phyloP scores from a whole-genome alignment of 176 grass and related monocot species.

The Areca catechu region DNA sequence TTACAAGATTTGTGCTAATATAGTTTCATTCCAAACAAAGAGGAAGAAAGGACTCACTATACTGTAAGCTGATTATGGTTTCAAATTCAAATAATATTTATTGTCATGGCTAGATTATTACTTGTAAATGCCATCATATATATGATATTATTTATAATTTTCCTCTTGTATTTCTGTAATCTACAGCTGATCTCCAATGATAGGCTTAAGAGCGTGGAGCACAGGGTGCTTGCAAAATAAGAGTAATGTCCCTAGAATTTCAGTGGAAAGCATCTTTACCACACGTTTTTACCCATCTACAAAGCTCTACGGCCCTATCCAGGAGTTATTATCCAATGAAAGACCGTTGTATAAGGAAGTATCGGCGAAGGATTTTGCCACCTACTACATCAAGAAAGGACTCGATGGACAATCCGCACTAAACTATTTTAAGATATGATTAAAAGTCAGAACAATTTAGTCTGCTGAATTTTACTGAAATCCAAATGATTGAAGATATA shows the following conservation, averaged over 20 bases:
- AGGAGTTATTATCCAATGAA: conserved; percentile 14
- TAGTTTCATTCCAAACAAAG: too few species aligned
- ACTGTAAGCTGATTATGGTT: too few species aligned
- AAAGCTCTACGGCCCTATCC: conserved; percentile 32
- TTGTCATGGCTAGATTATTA: too few species aligned
- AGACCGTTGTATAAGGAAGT: conserved; percentile 27
- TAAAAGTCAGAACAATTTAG: neutral
- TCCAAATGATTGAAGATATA: too few species aligned
- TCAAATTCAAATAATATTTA: too few species aligned
- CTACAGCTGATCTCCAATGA: conserved; percentile 45
- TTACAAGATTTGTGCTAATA: too few species aligned
- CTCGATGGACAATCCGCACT: conserved; percentile 46
- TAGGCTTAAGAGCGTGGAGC: conserved; percentile 42
- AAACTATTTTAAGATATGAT: conserved; percentile 21
- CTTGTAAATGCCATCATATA: too few species aligned
- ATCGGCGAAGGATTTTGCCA: conserved; percentile 23
- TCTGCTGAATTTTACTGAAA: too few species aligned
- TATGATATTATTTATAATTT: neutral
- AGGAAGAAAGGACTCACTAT: too few species aligned
- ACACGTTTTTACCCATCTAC: neutral
- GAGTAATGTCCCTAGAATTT: conserved; percentile 21
- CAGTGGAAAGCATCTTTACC: conserved; percentile 43
- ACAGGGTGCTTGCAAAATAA: conserved; percentile 43
- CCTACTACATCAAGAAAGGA: conserved; percentile 30
- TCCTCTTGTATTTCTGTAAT: neutral